Conservation (phyloP, 345 rosid genomes). For the Passiflora organensis region DNA sequence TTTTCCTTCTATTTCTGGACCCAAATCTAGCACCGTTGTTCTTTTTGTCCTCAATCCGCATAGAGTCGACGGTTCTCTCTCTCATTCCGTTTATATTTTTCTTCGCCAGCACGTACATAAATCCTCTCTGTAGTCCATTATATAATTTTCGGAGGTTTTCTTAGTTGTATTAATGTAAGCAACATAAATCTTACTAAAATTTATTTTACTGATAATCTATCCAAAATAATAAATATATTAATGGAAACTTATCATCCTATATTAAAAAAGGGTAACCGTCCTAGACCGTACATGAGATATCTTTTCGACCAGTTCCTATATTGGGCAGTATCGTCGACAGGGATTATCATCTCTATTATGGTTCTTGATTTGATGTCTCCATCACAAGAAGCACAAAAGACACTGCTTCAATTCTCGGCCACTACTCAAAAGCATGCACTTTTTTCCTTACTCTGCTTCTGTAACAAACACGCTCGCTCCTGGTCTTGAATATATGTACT, state of each 20-base stretch:
- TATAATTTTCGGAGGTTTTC: neutral
- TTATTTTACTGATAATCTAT: too few species aligned
- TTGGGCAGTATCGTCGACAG: conserved; percentile 46
- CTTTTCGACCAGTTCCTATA: conserved; percentile 24
- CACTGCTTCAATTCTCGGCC: conserved; percentile 60
- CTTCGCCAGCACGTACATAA: too few species aligned
- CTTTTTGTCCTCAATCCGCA: too few species aligned
- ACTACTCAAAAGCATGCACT: conserved; percentile 66
- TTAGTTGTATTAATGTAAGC: neutral
- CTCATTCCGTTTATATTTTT: too few species aligned
- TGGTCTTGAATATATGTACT: conserved; percentile 60
- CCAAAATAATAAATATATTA: too few species aligned
- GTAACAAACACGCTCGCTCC: conserved; percentile 70
- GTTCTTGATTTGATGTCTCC: conserved; percentile 62
- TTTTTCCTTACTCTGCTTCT: conserved; percentile 65
- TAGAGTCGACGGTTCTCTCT: too few species aligned
- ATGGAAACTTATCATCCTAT: too few species aligned
- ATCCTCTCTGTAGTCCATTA: neutral
- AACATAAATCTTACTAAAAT: too few species aligned
- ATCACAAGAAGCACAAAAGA: conserved; percentile 54
- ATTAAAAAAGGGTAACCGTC: neutral
- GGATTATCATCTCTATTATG: conserved; percentile 67
- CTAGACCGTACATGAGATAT: neutral
- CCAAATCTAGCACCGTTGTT: too few species aligned
- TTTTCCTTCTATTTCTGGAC: too few species aligned